These are phyloP conservation scores for Globisporangium rhizosaccharum DNA, from an alignment of 352 stramenopile species.

Conservation along the genomic window DNA sequence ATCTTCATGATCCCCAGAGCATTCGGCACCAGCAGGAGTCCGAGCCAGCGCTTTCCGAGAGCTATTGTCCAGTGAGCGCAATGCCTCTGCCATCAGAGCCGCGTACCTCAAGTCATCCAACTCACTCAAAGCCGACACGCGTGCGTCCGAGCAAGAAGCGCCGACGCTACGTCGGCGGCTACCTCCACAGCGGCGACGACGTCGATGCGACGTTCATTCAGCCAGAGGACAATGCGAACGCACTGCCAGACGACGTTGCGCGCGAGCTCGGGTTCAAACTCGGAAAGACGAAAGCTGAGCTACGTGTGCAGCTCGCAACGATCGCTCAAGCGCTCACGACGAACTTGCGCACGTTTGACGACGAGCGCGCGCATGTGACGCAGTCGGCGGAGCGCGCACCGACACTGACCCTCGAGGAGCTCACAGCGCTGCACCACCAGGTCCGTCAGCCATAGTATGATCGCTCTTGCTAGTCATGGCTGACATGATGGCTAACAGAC, in stretches of 20 bases:
- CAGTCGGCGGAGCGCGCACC: constrained; percentile 10
- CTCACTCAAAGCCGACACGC: background rate
- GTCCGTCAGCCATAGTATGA: background rate
- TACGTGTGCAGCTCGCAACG: constrained; percentile 26
- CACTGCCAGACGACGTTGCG: constrained; percentile 72
- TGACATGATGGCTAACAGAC: background rate
- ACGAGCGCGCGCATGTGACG: constrained; percentile 13
- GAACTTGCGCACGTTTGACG: constrained; percentile 31
- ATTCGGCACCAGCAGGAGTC: background rate
- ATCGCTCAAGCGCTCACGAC: constrained; percentile 27
- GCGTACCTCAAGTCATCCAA: too few species aligned
- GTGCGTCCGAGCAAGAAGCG: constrained; percentile 18
- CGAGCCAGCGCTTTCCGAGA: background rate
- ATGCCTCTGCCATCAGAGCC: too few species aligned
- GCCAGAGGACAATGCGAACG: constrained; percentile 68
- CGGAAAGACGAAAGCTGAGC: constrained; percentile 31
- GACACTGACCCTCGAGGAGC: constrained; percentile 11
- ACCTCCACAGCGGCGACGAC: constrained; percentile 49
- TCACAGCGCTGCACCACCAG: constrained; percentile 13
- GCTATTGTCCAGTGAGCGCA: constrained; percentile 2
- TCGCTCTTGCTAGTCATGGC: background rate
- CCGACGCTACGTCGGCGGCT: constrained; percentile 64
- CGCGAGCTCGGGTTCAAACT: constrained; percentile 51
- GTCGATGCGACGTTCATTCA: constrained; percentile 75
- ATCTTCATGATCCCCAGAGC: background rate